A percentile compares a stretch with the other conserved stretches of the same genome.
phyloP scores from a whole-genome alignment of 345 rosid genomes.

The Capsella bursapastoris region DNA sequence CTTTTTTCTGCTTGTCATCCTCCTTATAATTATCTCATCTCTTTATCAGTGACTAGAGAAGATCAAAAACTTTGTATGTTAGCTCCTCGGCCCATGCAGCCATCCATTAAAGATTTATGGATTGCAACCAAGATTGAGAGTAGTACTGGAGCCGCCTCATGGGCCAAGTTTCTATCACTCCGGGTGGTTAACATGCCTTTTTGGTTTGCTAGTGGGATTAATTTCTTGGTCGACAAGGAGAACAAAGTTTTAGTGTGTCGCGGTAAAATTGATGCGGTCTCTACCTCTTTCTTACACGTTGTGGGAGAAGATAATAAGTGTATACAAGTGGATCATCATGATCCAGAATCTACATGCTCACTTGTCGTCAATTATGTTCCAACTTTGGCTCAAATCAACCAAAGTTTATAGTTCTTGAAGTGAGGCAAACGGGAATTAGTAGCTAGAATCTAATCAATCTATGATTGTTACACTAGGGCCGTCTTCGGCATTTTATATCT shows the following conservation, averaged over 20 bases:
- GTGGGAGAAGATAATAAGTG: constrained; percentile 1
- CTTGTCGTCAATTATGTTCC: constrained; percentile 11
- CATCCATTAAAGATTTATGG: not conserved
- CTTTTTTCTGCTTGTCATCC: not conserved
- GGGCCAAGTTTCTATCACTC: constrained; percentile 3
- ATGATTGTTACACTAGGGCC: not conserved
- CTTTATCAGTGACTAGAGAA: not conserved
- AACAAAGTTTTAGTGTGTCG: not conserved
- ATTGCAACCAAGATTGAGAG: not conserved
- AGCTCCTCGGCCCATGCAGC: not conserved
- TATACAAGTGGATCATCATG: not conserved
- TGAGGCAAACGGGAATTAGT: not conserved
- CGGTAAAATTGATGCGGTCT: not conserved
- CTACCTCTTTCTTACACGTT: not conserved
- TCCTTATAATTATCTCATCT: not conserved
- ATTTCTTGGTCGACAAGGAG: not conserved
- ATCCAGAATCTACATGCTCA: not conserved
- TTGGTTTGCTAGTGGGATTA: not conserved
- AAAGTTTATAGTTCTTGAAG: not conserved
- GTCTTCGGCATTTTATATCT: no score
- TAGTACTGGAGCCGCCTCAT: not conserved
- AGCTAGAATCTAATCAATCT: not conserved
- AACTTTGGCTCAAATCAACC: constrained; percentile 6
- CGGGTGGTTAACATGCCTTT: no score
- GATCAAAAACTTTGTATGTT: constrained; percentile 10